Conservation (phyloP, 2,329 filamentous ascomycete species). For the Penicillium occitanis region DNA sequence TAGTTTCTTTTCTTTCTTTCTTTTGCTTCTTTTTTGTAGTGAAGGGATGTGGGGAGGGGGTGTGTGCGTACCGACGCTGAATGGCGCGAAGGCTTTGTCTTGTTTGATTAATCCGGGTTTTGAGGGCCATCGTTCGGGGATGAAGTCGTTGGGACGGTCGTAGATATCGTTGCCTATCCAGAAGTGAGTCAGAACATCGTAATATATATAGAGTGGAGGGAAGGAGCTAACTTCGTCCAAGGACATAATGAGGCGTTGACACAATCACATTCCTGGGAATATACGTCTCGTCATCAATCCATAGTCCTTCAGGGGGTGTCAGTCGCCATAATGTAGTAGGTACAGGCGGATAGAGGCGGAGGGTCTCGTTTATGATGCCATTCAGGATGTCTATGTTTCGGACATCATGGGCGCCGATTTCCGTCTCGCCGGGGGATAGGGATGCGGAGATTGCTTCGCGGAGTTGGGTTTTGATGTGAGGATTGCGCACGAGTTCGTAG, state of each 20-base stretch:
- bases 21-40: neutral
- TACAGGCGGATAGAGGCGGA: slow-evolving; percentile 45
- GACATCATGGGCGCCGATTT: slow-evolving; percentile 4
- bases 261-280: slow-evolving; percentile 31
- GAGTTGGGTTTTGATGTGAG: slow-evolving; percentile 31
- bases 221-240: slow-evolving; percentile 26
- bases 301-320: slow-evolving; percentile 37
- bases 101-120: slow-evolving; percentile 36
- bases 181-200: neutral
- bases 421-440: neutral
- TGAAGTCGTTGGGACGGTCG: slow-evolving; percentile 28
- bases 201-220: neutral
- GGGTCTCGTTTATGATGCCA: slow-evolving; percentile 46
- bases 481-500: slow-evolving; percentile 38
- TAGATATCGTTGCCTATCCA: slow-evolving; percentile 29
- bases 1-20: neutral
- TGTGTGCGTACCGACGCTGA: slow-evolving; percentile 29
- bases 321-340: slow-evolving; percentile 42
- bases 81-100: slow-evolving; percentile 36
- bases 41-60: too few species aligned
- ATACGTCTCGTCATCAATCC: slow-evolving; percentile 34
- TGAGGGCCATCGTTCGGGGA: slow-evolving; percentile 40
- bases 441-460: slow-evolving; percentile 34
- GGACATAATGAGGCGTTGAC: slow-evolving; percentile 25
- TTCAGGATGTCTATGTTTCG: slow-evolving; percentile 33